phyloP scores from a whole-genome alignment of 345 rosid species.

The Psidium friedrichsthalianum region DNA sequence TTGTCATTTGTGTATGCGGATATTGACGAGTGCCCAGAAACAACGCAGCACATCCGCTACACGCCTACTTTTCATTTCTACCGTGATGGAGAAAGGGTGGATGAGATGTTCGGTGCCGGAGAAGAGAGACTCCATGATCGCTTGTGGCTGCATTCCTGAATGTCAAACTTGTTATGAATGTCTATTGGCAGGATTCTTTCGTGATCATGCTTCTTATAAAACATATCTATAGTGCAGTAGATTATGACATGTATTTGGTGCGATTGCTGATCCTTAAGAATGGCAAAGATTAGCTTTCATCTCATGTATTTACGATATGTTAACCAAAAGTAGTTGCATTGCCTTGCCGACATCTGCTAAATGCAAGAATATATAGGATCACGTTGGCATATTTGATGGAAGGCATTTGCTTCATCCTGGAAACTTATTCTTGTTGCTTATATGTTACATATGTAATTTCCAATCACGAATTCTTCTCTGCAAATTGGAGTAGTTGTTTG shows the following conservation, averaged over 20 bases:
- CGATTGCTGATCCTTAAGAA: not conserved
- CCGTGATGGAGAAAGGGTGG: conserved; percentile 77
- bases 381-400: not conserved
- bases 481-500: not conserved
- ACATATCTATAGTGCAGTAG: not conserved
- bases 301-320: not conserved
- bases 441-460: not conserved
- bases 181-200: not conserved
- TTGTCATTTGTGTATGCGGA: conserved; percentile 73
- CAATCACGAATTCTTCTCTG: not conserved
- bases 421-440: not conserved
- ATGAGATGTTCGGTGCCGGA: conserved; percentile 92
- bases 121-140: conserved; percentile 85
- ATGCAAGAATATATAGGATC: not conserved
- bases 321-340: not conserved
- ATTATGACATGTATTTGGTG: not conserved
- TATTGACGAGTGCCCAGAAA: conserved; percentile 88
- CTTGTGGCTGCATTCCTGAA: conserved; percentile 85
- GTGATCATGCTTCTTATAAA: not conserved
- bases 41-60: conserved; percentile 74
- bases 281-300: not conserved
- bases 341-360: not conserved
- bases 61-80: conserved; percentile 89
- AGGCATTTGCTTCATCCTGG: not conserved
- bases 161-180: not conserved